Evolutionary conservation across 352 stramenopile genomes (phyloP).

Genomic region (Phytophthora brassicae): DNA sequence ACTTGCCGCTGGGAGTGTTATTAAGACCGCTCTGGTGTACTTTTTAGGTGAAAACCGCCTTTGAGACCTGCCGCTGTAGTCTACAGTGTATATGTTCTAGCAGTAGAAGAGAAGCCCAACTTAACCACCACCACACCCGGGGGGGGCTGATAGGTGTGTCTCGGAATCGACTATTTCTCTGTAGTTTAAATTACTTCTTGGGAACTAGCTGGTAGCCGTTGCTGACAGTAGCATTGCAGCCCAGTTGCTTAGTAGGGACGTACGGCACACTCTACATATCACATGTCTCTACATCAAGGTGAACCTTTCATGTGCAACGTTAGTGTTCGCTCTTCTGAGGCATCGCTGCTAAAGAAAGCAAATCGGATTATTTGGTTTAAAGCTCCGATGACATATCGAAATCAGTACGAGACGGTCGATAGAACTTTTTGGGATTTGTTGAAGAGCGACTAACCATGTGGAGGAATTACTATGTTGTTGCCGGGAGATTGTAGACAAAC

Average conservation of each 20-base stretch:
- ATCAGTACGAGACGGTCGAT: slow-evolving; percentile 2
- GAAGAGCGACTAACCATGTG: slow-evolving; percentile 4
- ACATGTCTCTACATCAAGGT: neutral
- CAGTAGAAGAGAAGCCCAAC: too few species aligned
- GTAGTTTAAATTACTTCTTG: too few species aligned
- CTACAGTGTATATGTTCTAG: too few species aligned
- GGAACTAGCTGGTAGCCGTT: too few species aligned
- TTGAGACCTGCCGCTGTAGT: too few species aligned
- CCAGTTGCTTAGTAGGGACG: neutral
- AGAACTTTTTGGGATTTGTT: slow-evolving; percentile 3
- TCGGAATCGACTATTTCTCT: too few species aligned
- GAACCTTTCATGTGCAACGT: slow-evolving; percentile 1
- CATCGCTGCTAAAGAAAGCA: neutral
- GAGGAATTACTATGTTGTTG: slow-evolving; percentile 8
- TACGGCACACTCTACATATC: slow-evolving; percentile 2
- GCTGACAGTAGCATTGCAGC: slow-evolving; percentile 5
- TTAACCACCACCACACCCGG: too few species aligned
- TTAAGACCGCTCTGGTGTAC: too few species aligned
- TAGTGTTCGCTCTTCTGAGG: neutral
- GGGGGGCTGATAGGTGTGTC: too few species aligned
- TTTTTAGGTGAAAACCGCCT: too few species aligned
- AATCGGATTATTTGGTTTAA: slow-evolving; percentile 7
- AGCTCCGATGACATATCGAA: slow-evolving; percentile 5
- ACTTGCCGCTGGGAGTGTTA: too few species aligned
- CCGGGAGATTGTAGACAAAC: slow-evolving; percentile 3